phyloP scores from a whole-genome alignment of 495 filamentous ascomycete species.

The Daldinia decipiens region DNA sequence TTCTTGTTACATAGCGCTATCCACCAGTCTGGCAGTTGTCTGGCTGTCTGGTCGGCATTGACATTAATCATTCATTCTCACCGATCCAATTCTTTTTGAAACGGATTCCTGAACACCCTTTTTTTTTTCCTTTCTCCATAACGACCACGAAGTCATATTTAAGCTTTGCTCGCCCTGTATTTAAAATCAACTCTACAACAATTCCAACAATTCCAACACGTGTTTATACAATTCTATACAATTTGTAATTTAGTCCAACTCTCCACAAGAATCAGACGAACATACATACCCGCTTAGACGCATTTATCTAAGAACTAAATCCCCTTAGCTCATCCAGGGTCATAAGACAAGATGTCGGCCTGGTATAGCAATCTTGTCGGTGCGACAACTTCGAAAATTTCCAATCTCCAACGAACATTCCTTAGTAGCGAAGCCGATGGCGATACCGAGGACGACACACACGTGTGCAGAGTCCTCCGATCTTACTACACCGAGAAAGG shows the following conservation, averaged over 20 bases:
- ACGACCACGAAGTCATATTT: conserved; percentile 8
- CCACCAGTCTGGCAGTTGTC: not conserved
- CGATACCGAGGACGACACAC: conserved; percentile 93
- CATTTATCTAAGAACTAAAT: conserved; percentile 24
- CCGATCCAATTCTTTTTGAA: conserved; percentile 31
- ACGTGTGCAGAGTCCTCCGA: conserved; percentile 93
- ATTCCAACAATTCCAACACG: conserved; percentile 21
- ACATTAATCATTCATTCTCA: conserved; percentile 36
- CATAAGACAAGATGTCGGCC: conserved; percentile 69
- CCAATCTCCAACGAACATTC: conserved; percentile 80
- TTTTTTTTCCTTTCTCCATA: conserved; percentile 10
- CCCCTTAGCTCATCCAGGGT: conserved; percentile 13
- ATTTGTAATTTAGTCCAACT: not conserved
- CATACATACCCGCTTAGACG: conserved; percentile 21
- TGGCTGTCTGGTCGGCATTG: conserved; percentile 21
- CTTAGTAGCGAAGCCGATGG: conserved; percentile 83
- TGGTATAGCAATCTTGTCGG: conserved; percentile 84
- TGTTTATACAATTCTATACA: conserved; percentile 2
- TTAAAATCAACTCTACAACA: not conserved
- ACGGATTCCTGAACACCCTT: conserved; percentile 26
- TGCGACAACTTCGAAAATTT: conserved; percentile 80
- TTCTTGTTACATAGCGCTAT: conserved; percentile 4
- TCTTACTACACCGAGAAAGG: conserved; percentile 93
- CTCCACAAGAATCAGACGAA: conserved; percentile 19
- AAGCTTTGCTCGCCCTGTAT: not conserved